A percentile compares a stretch with the other conserved stretches of the same genome.
Conservation (phyloP, 768 basidiomycete genomes). For the Boletus insuetus region DNA sequence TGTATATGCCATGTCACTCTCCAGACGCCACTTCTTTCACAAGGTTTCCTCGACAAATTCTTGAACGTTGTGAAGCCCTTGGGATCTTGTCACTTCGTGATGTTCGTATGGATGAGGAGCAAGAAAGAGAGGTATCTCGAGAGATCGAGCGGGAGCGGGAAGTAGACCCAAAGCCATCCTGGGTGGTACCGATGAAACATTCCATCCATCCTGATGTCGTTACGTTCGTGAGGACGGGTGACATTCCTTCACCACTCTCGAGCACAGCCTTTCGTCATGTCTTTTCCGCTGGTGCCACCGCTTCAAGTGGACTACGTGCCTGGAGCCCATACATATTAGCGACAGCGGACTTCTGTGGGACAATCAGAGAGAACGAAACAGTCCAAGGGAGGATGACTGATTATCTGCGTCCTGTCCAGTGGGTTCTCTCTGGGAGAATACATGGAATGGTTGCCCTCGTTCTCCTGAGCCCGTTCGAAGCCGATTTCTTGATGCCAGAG, state of each 20-base stretch:
- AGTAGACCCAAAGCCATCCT: neutral
- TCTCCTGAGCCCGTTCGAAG: neutral
- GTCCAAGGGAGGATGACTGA: neutral
- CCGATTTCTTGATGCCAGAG: neutral
- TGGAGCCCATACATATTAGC: neutral
- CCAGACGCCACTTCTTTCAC: neutral
- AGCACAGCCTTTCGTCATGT: neutral
- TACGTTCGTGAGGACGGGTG: neutral
- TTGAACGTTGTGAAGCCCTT: neutral
- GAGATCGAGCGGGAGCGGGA: neutral
- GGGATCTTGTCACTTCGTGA: neutral
- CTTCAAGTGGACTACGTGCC: neutral
- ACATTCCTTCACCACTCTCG: neutral
- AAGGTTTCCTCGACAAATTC: neutral
- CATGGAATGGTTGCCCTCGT: neutral
- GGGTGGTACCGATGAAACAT: neutral
- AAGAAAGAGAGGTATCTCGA: neutral
- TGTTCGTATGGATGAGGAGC: neutral
- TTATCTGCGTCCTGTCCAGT: neutral
- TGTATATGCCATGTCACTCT: neutral
- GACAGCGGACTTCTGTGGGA: neutral
- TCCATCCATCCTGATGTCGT: neutral
- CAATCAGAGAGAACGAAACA: neutral
- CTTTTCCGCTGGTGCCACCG: neutral
- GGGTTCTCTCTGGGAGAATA: neutral